Conservation (phyloP, 495 filamentous ascomycete genomes). For the Thermochaetoides thermophila region DNA sequence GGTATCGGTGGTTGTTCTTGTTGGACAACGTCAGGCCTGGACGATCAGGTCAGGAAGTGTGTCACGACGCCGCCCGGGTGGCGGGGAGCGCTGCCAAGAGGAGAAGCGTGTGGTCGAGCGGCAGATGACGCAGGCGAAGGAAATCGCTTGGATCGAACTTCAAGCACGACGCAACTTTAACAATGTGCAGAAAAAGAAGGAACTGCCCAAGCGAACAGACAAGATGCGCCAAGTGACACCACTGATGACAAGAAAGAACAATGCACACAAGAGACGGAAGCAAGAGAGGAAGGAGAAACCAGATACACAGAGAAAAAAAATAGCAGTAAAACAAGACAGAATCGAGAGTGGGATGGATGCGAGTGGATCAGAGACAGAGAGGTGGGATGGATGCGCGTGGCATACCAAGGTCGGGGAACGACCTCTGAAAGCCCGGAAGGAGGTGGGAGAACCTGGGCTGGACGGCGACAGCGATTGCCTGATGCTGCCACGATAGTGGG, state of each 20-base stretch:
- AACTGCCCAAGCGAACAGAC: constrained; percentile 5
- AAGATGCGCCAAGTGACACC: no score
- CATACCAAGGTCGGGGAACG: no score
- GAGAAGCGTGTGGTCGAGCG: constrained; percentile 1
- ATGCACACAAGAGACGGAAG: no score
- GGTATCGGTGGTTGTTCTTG: constrained; percentile 1
- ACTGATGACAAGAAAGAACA: no score
- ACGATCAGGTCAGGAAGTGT: constrained; percentile 1
- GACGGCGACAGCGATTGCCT: no score
- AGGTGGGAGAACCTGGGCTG: no score
- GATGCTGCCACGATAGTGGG: background rate
- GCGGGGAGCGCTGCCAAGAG: constrained; percentile 1
- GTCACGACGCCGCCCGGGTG: constrained; percentile 5
- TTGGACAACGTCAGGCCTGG: background rate
- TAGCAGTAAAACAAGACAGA: background rate
- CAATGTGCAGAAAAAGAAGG: constrained; percentile 1
- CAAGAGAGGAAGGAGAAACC: no score
- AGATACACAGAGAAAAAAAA: constrained; percentile 1
- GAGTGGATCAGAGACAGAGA: background rate
- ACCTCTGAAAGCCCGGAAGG: no score
- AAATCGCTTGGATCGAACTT: constrained; percentile 2
- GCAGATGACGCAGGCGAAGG: constrained; percentile 1
- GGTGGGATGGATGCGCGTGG: background rate
- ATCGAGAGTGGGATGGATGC: background rate
- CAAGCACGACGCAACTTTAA: no score